phyloP scores from a whole-genome alignment of 2,329 filamentous ascomycete genomes.

The Penicillium oxalicum region DNA sequence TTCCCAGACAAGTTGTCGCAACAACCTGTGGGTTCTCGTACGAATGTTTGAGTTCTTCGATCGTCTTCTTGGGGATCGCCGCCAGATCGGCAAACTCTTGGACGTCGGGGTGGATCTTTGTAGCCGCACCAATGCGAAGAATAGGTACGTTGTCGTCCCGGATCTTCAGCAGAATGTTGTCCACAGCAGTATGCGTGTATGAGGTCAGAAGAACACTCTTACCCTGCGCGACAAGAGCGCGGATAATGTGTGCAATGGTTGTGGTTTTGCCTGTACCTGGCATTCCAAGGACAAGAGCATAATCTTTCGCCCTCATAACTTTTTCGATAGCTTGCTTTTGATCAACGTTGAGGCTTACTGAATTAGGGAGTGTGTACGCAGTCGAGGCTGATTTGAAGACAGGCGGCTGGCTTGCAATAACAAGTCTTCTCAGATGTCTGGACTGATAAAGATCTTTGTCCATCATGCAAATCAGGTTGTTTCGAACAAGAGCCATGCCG shows the following conservation, averaged over 20 bases:
- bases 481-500: slow-evolving; percentile 89
- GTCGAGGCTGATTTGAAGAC: slow-evolving; percentile 63
- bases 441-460: slow-evolving; percentile 66
- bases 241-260: slow-evolving; percentile 95
- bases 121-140: slow-evolving; percentile 74
- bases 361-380: slow-evolving; percentile 54
- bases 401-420: slow-evolving; percentile 71
- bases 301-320: slow-evolving; percentile 92
- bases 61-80: slow-evolving; percentile 63
- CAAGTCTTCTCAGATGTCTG: slow-evolving; percentile 66
- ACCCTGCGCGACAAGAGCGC: slow-evolving; percentile 76
- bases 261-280: slow-evolving; percentile 97
- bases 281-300: slow-evolving; percentile 96
- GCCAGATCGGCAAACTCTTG: slow-evolving; percentile 78
- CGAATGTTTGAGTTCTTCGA: slow-evolving; percentile 75
- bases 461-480: slow-evolving; percentile 93
- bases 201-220: slow-evolving; percentile 92
- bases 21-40: slow-evolving; percentile 87
- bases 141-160: slow-evolving; percentile 70
- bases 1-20: slow-evolving; percentile 87
- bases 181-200: slow-evolving; percentile 94
- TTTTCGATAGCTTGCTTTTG: slow-evolving; percentile 83
- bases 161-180: slow-evolving; percentile 95
- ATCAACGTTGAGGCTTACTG: slow-evolving; percentile 69
- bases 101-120: slow-evolving; percentile 84